phyloP scores from a whole-genome alignment of 1,139 yeast species.

The Pichia terricola region DNA sequence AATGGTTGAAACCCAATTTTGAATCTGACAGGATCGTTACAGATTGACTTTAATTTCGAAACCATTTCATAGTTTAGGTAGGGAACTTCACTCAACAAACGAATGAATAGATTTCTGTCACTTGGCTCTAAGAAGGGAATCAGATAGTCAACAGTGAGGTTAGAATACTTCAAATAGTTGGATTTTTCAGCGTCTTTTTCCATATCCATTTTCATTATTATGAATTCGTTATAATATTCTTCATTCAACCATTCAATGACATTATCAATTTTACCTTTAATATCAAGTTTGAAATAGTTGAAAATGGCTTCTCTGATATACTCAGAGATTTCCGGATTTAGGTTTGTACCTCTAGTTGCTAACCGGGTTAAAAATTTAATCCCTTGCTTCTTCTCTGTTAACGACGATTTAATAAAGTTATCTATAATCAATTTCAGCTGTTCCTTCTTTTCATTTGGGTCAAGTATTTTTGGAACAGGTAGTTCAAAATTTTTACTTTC shows the following conservation, averaged over 20 bases:
- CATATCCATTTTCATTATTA: too few species aligned
- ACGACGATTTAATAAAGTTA: constrained; percentile 36
- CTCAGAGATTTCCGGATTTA: constrained; percentile 38
- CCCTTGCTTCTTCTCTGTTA: constrained; percentile 62
- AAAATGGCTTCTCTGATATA: constrained; percentile 62
- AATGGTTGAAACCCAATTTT: constrained; percentile 73
- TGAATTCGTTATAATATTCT: constrained; percentile 76
- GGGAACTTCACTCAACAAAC: constrained; percentile 83
- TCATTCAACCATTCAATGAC: constrained; percentile 93
- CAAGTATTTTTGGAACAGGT: constrained; percentile 47
- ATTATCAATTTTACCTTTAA: constrained; percentile 62
- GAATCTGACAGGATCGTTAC: constrained; percentile 78
- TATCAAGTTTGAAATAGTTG: constrained; percentile 64
- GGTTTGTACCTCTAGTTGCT: constrained; percentile 66
- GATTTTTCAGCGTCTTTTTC: constrained; percentile 9
- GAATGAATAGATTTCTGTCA: constrained; percentile 71
- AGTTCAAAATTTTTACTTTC: constrained; percentile 41
- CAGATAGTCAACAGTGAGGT: constrained; percentile 63
- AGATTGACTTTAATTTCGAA: constrained; percentile 56
- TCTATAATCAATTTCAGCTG: constrained; percentile 43
- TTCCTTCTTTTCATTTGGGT: constrained; percentile 41
- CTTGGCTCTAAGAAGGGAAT: constrained; percentile 74
- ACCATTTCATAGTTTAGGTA: constrained; percentile 54
- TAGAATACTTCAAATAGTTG: constrained; percentile 57
- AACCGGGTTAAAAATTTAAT: constrained; percentile 62